Evolutionary conservation across 1,284 basidiomycete genomes (phyloP), one percentile per base, ranked within the genome.

Genomic region (Inonotus hispidus): DNA sequence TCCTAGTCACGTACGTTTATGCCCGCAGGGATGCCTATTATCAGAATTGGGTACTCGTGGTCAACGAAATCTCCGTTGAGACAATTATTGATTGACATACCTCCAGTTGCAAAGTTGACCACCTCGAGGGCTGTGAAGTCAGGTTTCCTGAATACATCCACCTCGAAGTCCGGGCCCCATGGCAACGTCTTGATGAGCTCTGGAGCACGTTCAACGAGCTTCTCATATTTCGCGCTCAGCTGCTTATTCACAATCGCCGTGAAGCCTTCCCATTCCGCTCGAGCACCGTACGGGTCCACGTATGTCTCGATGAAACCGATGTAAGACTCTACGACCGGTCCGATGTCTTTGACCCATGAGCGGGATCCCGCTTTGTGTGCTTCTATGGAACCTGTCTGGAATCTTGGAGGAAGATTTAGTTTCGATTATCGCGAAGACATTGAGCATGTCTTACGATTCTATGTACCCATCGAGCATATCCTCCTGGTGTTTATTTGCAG

Each of bases 201-300:
- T 0, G 90, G 85, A 14, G 92, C 92, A 29, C 79, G 72, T 58
- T 87, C 77, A 37, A 94, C 91, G 27, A 94, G 79, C 14, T 72
- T 80, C 67, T 88, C 88, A 68, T 92, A 94, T 74, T 91, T 92
- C 7, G 83, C 83, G 66, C 88, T 90, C 57, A 91, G 78, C 63
- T 82, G 75, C 73, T 93, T 93, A 77, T 93, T 84, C 54, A 94
- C 92, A 65, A 93, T 87, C 4, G 92, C 91, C 32, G 90, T 91
- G 71, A 94, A 94, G 82, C 88, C 91, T 82, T 93, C 90, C 90
- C 90, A 93, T 71, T 93, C 92, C 0, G 91, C 91, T 57, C 89
- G 83, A 27, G 81, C 86, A 52, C 88, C 90, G 64, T 90, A 92
- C 8, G 92, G 92, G 69, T 94, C 92, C 19, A 92, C 87, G 64